Base-by-base conservation (phyloP, 805 yeast genomes). In the Schwanniomyces sp. region DNA sequence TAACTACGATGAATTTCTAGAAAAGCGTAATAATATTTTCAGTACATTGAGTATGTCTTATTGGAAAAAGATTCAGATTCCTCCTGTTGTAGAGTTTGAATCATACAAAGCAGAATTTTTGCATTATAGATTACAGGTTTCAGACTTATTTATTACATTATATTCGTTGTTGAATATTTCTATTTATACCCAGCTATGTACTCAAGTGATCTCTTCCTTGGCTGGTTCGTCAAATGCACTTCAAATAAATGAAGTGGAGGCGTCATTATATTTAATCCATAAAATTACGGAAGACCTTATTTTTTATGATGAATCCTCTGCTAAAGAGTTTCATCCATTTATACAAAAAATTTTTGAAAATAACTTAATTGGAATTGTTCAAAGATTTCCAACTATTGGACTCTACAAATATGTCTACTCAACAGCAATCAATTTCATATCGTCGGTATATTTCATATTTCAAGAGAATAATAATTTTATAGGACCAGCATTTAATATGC, bases 121-220 rank as follows among this genome's bases (percentile, higher is more conserved):
- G 18, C 76, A 81, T 24, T 92, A 82, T 63, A 76, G 97, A 55
- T 69, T 80, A 28, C 92, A 86, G 51, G 85, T 86, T 8, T 79
- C 85, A 1, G 98, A 94, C 55, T 73, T 91, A 34, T 80, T 88
- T 52, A 94, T 90, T 46, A 72, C 81, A 0, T 65, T 85, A 1
- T 88, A 85, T 69, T 80, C 90, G 0, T 70, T 88, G 5, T 72
- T 89, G 32, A 88, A 87, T 34, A 46, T 63, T 0, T 67, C 75
- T 1, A 62, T 88, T 32, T 80, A 79, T 52, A 67, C 70, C 4
- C 71, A 65, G 17, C 61, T 88, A 26, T 54, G 70, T 1, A 55
- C 59, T 7, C 70, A 69, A 29, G 63, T 80, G 1, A 48, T 64
- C 5, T 47, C 54, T 1, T 60, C 61, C 29, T 44, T 67, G 10